A percentile compares a stretch with the other conserved stretches of the same genome.
Evolutionary conservation across 352 stramenopile species (phyloP).

Genomic region (Phytophthora pseudosyringae): DNA sequence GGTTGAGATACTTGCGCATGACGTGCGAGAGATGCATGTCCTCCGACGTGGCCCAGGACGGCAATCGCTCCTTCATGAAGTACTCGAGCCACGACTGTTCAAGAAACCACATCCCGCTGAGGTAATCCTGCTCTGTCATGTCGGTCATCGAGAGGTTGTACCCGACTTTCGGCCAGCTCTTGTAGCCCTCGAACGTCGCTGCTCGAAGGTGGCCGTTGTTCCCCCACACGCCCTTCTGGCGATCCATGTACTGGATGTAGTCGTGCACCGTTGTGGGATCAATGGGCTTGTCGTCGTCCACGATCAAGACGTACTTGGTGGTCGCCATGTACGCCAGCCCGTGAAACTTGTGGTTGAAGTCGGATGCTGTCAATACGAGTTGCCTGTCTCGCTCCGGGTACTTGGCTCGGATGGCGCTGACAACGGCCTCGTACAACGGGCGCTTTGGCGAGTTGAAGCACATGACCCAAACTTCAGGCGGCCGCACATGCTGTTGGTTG

Average conservation of each 20-base stretch:
- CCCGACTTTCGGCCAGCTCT: slow-evolving; percentile 65
- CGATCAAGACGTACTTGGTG: slow-evolving; percentile 59
- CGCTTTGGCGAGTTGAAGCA: slow-evolving; percentile 63
- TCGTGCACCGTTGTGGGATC: slow-evolving; percentile 47
- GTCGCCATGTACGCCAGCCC: slow-evolving; percentile 60
- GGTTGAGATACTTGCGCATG: slow-evolving; percentile 69
- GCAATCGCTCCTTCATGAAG: slow-evolving; percentile 61
- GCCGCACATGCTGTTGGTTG: too few relatives aligned
- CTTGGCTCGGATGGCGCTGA: too few relatives aligned
- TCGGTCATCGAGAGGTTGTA: too few relatives aligned
- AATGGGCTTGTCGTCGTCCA: slow-evolving; percentile 60
- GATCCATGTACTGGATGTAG: slow-evolving; percentile 49
- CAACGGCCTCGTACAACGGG: too few relatives aligned
- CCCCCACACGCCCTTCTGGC: slow-evolving; percentile 53
- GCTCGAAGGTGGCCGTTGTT: slow-evolving; percentile 61
- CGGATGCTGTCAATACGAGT: too few relatives aligned
- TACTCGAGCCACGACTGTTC: slow-evolving; percentile 71
- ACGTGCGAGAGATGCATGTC: slow-evolving; percentile 73
- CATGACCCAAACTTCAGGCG: slow-evolving; percentile 64
- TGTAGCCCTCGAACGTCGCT: slow-evolving; percentile 49
- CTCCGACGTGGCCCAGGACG: slow-evolving; percentile 59
- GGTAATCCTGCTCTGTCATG: slow-evolving; percentile 64
- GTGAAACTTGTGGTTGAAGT: slow-evolving; percentile 65
- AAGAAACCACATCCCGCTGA: slow-evolving; percentile 73
- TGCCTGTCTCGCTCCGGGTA: too few relatives aligned